Percentiles rank a stretch among this genome's conserved stretches.
Conservation (phyloP, 495 filamentous ascomycete species). For the Parmelia sp. region DNA sequence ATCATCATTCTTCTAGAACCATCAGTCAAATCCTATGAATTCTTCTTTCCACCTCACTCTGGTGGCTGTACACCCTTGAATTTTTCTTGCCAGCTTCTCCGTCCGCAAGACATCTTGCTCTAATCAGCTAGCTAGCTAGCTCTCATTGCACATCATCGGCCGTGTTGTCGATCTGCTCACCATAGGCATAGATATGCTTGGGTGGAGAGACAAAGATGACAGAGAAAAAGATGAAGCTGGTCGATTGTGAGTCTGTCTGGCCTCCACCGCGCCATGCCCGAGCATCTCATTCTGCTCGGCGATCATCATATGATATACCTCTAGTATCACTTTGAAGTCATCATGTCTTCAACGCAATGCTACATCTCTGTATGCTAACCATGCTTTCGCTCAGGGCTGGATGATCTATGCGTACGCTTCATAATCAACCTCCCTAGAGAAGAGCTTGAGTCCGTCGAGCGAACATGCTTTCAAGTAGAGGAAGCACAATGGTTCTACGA, state of each 20-base stretch:
- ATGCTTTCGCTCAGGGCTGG: slow-evolving; percentile 58
- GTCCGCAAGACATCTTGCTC: background rate
- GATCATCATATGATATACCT: background rate
- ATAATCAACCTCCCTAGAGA: slow-evolving; percentile 90
- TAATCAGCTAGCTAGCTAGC: background rate
- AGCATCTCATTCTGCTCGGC: background rate
- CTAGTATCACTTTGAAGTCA: background rate
- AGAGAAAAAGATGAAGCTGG: slow-evolving; percentile 74
- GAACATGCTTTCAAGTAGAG: slow-evolving; percentile 96
- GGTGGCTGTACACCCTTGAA: slow-evolving; percentile 4
- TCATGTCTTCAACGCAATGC: background rate
- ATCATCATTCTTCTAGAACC: background rate
- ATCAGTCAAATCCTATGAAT: background rate
- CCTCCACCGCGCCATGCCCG: background rate
- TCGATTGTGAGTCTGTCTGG: slow-evolving; percentile 63
- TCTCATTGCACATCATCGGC: slow-evolving; percentile 10
- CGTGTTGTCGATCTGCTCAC: slow-evolving; percentile 1
- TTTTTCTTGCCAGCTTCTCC: slow-evolving; percentile 2
- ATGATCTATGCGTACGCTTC: slow-evolving; percentile 92
- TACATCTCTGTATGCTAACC: slow-evolving; percentile 28
- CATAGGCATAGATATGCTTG: slow-evolving; percentile 41
- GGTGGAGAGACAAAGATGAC: slow-evolving; percentile 54
- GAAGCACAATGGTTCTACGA: slow-evolving; percentile 99
- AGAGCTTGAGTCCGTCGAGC: slow-evolving; percentile 81
- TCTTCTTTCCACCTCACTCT: background rate